A percentile compares a stretch with the other conserved stretches of the same genome.
Evolutionary conservation across 1,284 basidiomycete species (phyloP).

Genomic region (Coniferiporia weirii): DNA sequence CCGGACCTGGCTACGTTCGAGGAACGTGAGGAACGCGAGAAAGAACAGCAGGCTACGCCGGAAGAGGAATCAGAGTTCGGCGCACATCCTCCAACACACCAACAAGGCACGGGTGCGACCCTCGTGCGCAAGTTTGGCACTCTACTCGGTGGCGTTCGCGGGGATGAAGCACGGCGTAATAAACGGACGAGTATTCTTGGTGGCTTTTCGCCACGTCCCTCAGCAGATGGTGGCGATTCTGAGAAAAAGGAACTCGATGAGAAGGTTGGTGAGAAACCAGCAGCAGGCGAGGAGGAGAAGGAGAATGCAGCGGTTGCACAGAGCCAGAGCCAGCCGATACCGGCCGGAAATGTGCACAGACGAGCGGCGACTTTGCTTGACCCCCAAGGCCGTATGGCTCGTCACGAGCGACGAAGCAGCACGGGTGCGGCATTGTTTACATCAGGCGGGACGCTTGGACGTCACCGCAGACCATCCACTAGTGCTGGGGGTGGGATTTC

Average conservation of each 20-base stretch:
- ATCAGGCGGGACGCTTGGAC: slow-evolving; percentile 53
- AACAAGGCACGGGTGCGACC: slow-evolving; percentile 59
- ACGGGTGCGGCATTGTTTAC: slow-evolving; percentile 59
- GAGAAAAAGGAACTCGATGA: slow-evolving; percentile 21
- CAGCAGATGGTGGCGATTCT: slow-evolving; percentile 32
- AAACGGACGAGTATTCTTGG: slow-evolving; percentile 49
- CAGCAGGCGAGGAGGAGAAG: slow-evolving; percentile 26
- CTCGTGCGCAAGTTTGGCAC: slow-evolving; percentile 72
- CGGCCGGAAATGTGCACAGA: slow-evolving; percentile 45
- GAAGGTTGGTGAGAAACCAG: slow-evolving; percentile 25
- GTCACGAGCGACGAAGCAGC: slow-evolving; percentile 75
- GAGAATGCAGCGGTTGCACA: slow-evolving; percentile 30
- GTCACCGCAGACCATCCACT: slow-evolving; percentile 62
- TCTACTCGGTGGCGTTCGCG: slow-evolving; percentile 47
- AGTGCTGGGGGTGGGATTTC: slow-evolving; percentile 35
- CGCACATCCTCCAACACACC: slow-evolving; percentile 23
- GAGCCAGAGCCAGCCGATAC: slow-evolving; percentile 52
- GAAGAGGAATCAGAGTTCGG: slow-evolving; percentile 15
- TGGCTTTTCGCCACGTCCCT: slow-evolving; percentile 42
- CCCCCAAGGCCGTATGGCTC: slow-evolving; percentile 47
- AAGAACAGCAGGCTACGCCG: slow-evolving; percentile 29
- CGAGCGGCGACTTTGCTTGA: slow-evolving; percentile 73
- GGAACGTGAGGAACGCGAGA: slow-evolving; percentile 29
- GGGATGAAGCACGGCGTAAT: slow-evolving; percentile 37
- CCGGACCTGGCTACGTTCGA: slow-evolving; percentile 51